phyloP scores from a whole-genome alignment of 2,329 filamentous ascomycete genomes.

The Fusarium ramigenum region DNA sequence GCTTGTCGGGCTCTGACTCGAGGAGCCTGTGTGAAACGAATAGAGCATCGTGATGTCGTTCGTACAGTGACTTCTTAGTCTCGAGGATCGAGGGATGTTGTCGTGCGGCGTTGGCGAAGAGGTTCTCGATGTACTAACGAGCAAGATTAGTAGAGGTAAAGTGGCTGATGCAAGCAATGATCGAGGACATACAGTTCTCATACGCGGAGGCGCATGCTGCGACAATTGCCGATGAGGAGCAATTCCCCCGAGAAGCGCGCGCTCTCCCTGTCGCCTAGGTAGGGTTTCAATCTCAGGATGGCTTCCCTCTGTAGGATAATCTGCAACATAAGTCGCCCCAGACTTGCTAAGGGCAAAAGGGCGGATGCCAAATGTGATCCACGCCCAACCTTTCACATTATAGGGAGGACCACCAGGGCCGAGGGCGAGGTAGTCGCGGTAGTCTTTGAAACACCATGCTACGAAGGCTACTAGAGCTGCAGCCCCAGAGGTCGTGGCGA shows the following conservation, averaged over 20 bases:
- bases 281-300: not conserved
- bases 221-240: too few species aligned
- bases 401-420: not conserved
- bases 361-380: not conserved
- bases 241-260: not conserved
- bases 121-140: too few species aligned
- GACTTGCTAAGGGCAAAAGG: not conserved
- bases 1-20: not conserved
- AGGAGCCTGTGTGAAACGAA: not conserved
- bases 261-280: not conserved
- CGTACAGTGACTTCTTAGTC: too few species aligned
- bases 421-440: not conserved
- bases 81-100: too few species aligned
- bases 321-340: not conserved
- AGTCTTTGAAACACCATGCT: not conserved
- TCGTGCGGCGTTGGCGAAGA: too few species aligned
- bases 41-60: not conserved
- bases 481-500: not conserved
- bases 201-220: too few species aligned
- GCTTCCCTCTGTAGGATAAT: not conserved
- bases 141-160: too few species aligned
- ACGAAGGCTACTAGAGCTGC: not conserved
- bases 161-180: fast-evolving
- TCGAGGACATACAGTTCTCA: too few species aligned
- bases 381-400: not conserved